Conservation (phyloP, 129 eudicot genomes). For the Cynara cardunculus region DNA sequence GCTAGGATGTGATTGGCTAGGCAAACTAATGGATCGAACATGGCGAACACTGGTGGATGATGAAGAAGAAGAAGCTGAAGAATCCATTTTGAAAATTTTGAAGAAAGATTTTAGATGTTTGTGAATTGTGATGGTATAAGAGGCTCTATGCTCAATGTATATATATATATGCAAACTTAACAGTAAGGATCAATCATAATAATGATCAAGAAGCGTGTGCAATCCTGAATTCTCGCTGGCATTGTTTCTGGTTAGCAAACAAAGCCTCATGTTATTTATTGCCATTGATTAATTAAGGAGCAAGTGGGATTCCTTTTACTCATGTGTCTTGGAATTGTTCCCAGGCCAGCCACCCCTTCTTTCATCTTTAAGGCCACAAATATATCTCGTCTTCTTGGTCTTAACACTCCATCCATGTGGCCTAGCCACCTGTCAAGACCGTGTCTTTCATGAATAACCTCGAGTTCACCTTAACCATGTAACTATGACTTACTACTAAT, state of each 20-base stretch:
- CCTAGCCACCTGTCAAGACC: slow-evolving; percentile 27
- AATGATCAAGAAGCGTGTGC: slow-evolving; percentile 9
- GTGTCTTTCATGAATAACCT: background rate
- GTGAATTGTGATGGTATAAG: background rate
- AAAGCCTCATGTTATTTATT: background rate
- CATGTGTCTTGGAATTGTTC: slow-evolving; percentile 13
- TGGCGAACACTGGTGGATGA: slow-evolving; percentile 19
- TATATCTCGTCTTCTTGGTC: slow-evolving; percentile 8
- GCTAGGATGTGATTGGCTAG: slow-evolving; percentile 33
- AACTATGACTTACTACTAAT: background rate
- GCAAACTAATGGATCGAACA: slow-evolving; percentile 45
- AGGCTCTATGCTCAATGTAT: background rate
- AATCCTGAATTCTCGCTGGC: background rate
- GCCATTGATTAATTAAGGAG: slow-evolving; percentile 6
- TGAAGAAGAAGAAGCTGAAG: slow-evolving; percentile 23
- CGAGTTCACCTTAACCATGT: background rate
- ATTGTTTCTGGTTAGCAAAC: slow-evolving; percentile 15
- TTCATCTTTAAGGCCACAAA: background rate
- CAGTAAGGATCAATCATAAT: background rate
- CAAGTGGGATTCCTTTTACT: slow-evolving; percentile 15
- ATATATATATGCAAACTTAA: slow-evolving; percentile 1
- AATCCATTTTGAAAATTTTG: slow-evolving; percentile 14
- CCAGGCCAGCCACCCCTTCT: slow-evolving; percentile 3
- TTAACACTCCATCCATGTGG: slow-evolving; percentile 3
- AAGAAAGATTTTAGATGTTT: background rate